These are phyloP conservation scores for Lipomyces mesembrius DNA, from an alignment of 805 yeast genomes.

Conservation along the genomic window DNA sequence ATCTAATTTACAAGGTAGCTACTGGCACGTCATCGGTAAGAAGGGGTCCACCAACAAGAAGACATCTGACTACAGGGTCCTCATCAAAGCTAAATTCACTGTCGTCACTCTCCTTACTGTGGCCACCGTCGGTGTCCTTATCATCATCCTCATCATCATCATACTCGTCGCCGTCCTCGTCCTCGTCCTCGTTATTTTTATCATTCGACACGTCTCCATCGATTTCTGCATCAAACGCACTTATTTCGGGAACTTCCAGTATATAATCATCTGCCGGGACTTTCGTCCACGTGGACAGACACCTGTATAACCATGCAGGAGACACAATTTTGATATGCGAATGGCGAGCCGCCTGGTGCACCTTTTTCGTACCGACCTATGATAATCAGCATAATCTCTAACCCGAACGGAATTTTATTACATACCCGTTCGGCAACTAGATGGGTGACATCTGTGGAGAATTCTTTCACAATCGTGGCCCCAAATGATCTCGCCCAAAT, in stretches of 20 bases:
- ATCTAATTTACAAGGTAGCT: background rate
- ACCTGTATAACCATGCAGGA: conserved; percentile 90
- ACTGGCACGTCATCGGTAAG: conserved; percentile 1
- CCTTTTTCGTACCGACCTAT: conserved; percentile 81
- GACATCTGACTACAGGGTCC: background rate
- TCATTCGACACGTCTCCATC: conserved; percentile 34
- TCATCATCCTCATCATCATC: conserved; percentile 7
- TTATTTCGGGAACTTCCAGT: conserved; percentile 33
- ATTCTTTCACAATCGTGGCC: conserved; percentile 75
- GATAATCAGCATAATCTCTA: conserved; percentile 37
- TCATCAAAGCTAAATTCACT: background rate
- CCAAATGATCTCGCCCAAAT: conserved; percentile 94
- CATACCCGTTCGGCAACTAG: conserved; percentile 61
- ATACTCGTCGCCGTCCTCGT: conserved; percentile 3
- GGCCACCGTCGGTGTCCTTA: conserved; percentile 4
- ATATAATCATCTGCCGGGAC: conserved; percentile 63
- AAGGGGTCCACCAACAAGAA: background rate
- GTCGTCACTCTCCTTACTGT: conserved; percentile 4
- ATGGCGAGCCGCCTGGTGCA: conserved; percentile 71
- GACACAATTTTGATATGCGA: conserved; percentile 75
- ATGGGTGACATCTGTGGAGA: conserved; percentile 78
- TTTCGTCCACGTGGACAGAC: conserved; percentile 77
- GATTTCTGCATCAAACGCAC: conserved; percentile 24
- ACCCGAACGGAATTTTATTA: background rate
- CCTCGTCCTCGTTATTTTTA: background rate